Conservation (phyloP, 495 filamentous ascomycete genomes). For the Tirmania nivea region DNA sequence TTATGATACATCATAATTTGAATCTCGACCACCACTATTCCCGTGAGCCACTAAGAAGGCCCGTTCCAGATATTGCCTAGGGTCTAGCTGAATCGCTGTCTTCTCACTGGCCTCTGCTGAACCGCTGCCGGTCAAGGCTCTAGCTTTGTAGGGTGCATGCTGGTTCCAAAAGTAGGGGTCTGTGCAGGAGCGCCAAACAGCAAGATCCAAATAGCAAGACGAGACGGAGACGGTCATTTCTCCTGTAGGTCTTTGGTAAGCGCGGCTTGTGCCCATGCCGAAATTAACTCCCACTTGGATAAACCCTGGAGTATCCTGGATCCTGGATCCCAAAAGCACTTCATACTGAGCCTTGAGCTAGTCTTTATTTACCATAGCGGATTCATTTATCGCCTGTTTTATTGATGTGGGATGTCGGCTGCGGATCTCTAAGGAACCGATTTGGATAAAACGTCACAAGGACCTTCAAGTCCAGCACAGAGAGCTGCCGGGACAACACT, state of each 20-base stretch:
- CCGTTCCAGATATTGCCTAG: no score
- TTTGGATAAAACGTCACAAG: neutral
- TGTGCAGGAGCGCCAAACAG: neutral
- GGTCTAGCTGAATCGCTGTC: neutral
- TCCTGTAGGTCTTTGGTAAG: neutral
- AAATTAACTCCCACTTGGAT: neutral
- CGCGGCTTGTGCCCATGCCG: neutral
- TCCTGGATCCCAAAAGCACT: no score
- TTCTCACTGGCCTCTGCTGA: neutral
- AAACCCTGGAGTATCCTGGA: neutral
- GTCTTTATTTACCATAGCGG: neutral
- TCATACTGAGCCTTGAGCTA: neutral
- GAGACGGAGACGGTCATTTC: neutral
- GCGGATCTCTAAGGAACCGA: neutral
- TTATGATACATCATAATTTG: no score
- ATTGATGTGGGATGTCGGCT: neutral
- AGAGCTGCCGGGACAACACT: no score
- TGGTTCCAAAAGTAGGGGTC: neutral
- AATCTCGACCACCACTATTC: no score
- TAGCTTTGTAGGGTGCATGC: neutral
- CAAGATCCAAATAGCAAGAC: neutral
- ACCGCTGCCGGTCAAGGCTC: neutral
- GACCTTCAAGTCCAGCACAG: neutral
- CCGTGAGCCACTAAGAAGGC: no score
- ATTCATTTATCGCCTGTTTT: neutral